Conservation (phyloP, 805 yeast species). For the Clavispora phyllophila region DNA sequence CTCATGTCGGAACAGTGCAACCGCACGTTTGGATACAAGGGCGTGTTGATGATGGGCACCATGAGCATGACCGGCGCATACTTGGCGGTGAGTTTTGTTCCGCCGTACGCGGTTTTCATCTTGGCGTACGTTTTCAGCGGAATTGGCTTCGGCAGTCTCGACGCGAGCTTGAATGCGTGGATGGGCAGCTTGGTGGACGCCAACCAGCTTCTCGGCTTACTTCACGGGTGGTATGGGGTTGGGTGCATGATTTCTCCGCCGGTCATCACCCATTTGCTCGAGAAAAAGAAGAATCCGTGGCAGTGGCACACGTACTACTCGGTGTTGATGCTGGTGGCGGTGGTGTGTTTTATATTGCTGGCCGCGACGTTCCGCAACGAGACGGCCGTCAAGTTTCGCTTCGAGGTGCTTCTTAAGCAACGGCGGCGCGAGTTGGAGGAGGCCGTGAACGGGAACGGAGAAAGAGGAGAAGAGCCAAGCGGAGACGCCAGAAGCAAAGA, state of each 20-base stretch:
- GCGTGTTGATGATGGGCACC: conserved; percentile 35
- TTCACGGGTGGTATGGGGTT: conserved; percentile 51
- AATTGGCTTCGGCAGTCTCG: conserved; percentile 52
- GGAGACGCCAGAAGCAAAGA: too few relatives aligned
- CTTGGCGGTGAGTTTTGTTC: conserved; percentile 31
- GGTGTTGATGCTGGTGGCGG: conserved; percentile 26
- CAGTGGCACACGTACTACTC: conserved; percentile 45
- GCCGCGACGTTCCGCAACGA: conserved; percentile 33
- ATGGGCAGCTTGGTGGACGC: conserved; percentile 42
- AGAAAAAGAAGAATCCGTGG: conserved; percentile 34
- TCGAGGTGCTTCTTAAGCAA: conserved; percentile 14
- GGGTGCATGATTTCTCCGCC: conserved; percentile 52
- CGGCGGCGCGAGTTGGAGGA: conserved; percentile 6
- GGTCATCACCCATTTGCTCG: conserved; percentile 37
- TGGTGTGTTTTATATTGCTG: conserved; percentile 18
- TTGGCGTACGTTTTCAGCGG: conserved; percentile 42
- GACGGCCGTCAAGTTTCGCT: conserved; percentile 41
- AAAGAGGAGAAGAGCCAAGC: neutral
- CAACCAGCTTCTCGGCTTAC: conserved; percentile 46
- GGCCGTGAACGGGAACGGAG: neutral
- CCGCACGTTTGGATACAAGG: conserved; percentile 42
- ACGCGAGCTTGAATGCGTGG: conserved; percentile 53
- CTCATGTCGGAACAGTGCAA: conserved; percentile 41
- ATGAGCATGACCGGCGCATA: conserved; percentile 33
- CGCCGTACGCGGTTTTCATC: conserved; percentile 40